Conservation (phyloP, 345 rosid species). For the Aquilaria sinensis region DNA sequence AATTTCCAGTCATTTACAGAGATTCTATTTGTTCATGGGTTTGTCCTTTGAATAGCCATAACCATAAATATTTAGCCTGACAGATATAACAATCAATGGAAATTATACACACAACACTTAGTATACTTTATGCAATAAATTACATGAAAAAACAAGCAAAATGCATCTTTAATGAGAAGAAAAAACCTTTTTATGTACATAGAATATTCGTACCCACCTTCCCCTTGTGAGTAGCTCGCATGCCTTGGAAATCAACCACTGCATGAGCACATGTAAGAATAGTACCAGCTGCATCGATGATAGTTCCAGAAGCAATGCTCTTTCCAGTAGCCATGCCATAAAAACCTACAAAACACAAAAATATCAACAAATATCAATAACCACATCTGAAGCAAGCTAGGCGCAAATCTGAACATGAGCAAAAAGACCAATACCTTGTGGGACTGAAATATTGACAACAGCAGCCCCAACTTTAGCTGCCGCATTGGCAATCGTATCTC, state of each 20-base stretch:
- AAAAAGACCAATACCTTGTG: conserved; percentile 39
- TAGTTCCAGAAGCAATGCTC: conserved; percentile 82
- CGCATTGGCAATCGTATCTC: conserved; percentile 77
- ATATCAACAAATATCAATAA: conserved; percentile 1
- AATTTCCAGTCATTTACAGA: no score
- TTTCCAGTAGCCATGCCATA: conserved; percentile 46
- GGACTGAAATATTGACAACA: conserved; percentile 78
- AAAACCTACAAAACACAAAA: conserved; percentile 28
- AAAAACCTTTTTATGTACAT: no score
- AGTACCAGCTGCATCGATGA: conserved; percentile 75
- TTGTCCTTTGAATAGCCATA: no score
- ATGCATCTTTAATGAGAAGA: no score
- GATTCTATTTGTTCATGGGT: no score
- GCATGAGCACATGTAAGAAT: conserved; percentile 93
- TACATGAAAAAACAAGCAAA: no score
- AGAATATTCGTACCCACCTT: conserved; percentile 34
- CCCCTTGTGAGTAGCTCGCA: conserved; percentile 43
- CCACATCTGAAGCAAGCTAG: not conserved
- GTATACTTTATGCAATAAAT: no score
- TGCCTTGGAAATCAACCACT: conserved; percentile 57
- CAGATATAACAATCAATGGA: no score
- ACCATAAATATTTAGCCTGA: no score
- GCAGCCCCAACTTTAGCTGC: conserved; percentile 84
- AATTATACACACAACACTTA: no score
- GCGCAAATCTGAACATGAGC: not conserved